Evolutionary conservation across 1,139 yeast genomes (phyloP).

Genomic region (Yamadazyma sp.): DNA sequence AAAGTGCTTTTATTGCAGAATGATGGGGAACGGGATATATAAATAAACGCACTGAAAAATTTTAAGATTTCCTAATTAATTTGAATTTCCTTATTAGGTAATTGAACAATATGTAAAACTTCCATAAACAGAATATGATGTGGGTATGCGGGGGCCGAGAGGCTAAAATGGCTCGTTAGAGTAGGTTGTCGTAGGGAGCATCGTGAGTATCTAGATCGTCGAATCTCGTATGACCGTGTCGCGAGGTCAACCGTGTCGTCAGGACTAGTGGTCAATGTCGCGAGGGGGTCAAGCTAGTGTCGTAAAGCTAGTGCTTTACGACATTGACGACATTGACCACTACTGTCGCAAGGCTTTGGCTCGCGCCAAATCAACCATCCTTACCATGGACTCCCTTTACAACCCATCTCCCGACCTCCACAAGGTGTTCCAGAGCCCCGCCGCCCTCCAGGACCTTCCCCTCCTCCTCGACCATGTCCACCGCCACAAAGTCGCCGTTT

Average conservation of each 20-base stretch:
- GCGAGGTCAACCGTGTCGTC: too few species aligned
- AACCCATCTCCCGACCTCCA: conserved; percentile 29
- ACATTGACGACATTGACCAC: too few species aligned
- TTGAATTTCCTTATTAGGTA: conserved; percentile 8
- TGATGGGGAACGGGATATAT: not conserved
- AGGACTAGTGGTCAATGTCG: too few species aligned
- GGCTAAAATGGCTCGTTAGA: too few species aligned
- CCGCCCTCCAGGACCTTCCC: conserved; percentile 48
- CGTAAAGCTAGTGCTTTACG: too few species aligned
- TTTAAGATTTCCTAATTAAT: conserved; percentile 3
- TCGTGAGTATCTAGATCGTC: too few species aligned
- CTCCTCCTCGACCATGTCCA: conserved; percentile 37
- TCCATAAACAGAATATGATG: not conserved
- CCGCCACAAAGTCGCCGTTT: conserved; percentile 48
- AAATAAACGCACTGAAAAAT: conserved; percentile 1
- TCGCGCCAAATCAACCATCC: too few species aligned
- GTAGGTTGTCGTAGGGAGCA: too few species aligned
- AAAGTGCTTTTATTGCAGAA: not conserved
- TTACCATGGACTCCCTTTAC: conserved; percentile 17
- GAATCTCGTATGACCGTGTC: too few species aligned
- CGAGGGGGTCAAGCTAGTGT: too few species aligned
- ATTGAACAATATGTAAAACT: conserved; percentile 2
- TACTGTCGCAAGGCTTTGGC: too few species aligned
- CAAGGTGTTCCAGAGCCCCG: conserved; percentile 41
- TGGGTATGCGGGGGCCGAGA: too few species aligned